A percentile compares a stretch with the other conserved stretches of the same genome.
Evolutionary conservation across 2,329 filamentous ascomycete genomes (phyloP).

Genomic region (Pyrenophora tritici-repentis): DNA sequence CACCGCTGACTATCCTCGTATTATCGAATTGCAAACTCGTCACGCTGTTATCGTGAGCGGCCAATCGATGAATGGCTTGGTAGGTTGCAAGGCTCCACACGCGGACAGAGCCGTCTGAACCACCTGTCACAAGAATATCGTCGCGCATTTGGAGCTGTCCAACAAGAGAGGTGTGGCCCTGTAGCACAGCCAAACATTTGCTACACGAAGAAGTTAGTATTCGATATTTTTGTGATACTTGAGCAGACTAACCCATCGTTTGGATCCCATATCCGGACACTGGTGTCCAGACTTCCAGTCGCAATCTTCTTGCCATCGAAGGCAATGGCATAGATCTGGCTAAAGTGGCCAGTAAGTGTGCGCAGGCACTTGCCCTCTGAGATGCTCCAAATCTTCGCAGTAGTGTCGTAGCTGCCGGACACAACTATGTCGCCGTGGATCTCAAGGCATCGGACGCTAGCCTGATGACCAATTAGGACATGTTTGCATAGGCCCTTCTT

Average conservation of each 20-base stretch:
- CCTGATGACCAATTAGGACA: slow-evolving; percentile 91
- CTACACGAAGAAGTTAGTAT: slow-evolving; percentile 26
- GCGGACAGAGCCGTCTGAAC: slow-evolving; percentile 92
- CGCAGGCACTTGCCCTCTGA: slow-evolving; percentile 91
- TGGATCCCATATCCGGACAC: slow-evolving; percentile 95
- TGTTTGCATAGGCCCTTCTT: slow-evolving; percentile 85
- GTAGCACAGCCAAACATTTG: slow-evolving; percentile 85
- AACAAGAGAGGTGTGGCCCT: slow-evolving; percentile 95
- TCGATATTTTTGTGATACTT: slow-evolving; percentile 16
- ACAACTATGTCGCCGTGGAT: slow-evolving; percentile 96
- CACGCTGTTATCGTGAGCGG: slow-evolving; percentile 97
- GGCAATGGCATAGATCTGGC: slow-evolving; percentile 97
- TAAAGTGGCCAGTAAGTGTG: slow-evolving; percentile 92
- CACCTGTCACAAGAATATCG: slow-evolving; percentile 92
- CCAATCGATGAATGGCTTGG: slow-evolving; percentile 89
- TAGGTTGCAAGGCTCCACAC: slow-evolving; percentile 94
- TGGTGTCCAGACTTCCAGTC: slow-evolving; percentile 94
- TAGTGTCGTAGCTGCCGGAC: slow-evolving; percentile 98
- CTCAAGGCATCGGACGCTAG: slow-evolving; percentile 91
- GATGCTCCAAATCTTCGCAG: slow-evolving; percentile 96
- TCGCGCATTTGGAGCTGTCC: slow-evolving; percentile 95
- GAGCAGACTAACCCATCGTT: slow-evolving; percentile 70
- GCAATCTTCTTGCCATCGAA: slow-evolving; percentile 94
- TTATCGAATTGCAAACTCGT: slow-evolving; percentile 98
- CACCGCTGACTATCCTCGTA: slow-evolving; percentile 90